Evolutionary conservation across 352 stramenopile genomes (phyloP).

Genomic region (Peronospora belbahrii): DNA sequence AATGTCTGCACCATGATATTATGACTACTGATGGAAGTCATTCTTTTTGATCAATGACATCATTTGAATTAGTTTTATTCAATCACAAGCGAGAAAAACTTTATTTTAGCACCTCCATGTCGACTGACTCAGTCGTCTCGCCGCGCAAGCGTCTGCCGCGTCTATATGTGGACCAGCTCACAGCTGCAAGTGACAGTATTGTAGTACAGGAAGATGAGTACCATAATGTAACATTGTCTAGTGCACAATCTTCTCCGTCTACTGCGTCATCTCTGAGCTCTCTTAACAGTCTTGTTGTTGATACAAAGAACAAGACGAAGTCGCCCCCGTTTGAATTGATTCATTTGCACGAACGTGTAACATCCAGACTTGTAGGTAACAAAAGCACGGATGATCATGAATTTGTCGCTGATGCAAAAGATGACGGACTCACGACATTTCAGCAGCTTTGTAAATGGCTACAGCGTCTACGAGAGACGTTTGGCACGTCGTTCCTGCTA

Average conservation of each 20-base stretch:
- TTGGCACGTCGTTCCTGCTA: constrained; percentile 61
- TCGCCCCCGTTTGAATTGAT: constrained; percentile 2
- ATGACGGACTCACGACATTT: constrained; percentile 18
- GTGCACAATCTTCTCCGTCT: constrained; percentile 15
- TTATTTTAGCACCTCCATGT: neutral
- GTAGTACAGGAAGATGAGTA: constrained; percentile 3
- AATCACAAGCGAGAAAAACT: too few relatives aligned
- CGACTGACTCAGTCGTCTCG: constrained; percentile 9
- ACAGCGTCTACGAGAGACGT: constrained; percentile 45
- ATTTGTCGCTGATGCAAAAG: constrained; percentile 11
- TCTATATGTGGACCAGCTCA: constrained; percentile 10
- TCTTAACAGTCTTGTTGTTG: constrained; percentile 1
- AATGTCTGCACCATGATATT: constrained; percentile 56
- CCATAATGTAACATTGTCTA: constrained; percentile 4
- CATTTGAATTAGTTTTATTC: too few relatives aligned
- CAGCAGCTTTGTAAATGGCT: constrained; percentile 49
- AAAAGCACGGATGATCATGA: constrained; percentile 5
- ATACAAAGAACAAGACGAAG: constrained; percentile 10
- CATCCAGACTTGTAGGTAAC: constrained; percentile 11
- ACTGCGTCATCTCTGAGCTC: constrained; percentile 21
- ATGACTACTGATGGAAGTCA: too few relatives aligned
- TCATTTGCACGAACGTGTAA: constrained; percentile 12
- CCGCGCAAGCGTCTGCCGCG: constrained; percentile 27
- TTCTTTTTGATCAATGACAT: neutral
- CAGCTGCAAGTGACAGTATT: neutral